Evolutionary conservation across 1,284 basidiomycete genomes (phyloP), one percentile per base, ranked within the genome.

Genomic region (Marasmius tenuissimus): DNA sequence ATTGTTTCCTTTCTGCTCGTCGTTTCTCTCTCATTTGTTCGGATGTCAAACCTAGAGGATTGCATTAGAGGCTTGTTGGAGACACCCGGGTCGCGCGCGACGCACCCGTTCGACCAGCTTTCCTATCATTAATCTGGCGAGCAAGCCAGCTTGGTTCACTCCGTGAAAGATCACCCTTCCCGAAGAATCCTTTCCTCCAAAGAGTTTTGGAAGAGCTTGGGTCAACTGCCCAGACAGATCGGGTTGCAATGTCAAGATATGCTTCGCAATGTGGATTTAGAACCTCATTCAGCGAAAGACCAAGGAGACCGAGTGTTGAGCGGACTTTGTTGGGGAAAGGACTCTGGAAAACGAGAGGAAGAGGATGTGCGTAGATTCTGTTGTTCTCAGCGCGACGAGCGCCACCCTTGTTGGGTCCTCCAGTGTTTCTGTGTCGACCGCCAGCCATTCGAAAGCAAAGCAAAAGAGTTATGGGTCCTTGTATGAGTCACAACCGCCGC

Each of bases 101-200:
- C 22, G 48, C 55, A 60, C 38, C 40, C 27, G 16, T 34, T 59
- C 20, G 47, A 73, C 83, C 63, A 70, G 87, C 88, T 81, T 76
- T 85, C 86, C 67, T 84, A 82, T 34, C 82, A 82, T 92, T 93
- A 45, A 90, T 78, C 67, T 91, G 87, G 63, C 93, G 81, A 38
- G 85, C 85, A 65, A 89, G 78, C 97, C 97, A 99, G 54, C 88
- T 95, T 1, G 97, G 97, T 74, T 99, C 97, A 73, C 94, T 97
- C 59, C 97, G 78, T 40, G 93, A 96, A 54, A 99, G 78, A 69
- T 91, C 91, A 1, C 97, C 97, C 74, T 99, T 99, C 20, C 97
- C 97, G 73, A 98, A 99, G 79, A 98, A 98, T 0, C 97, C 97
- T 61, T 92, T 80, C 50, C 86, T 81, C 93, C 97, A 99, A 33